Evolutionary conservation across 208 protist genomes (phyloP).

Genomic region (Trypanosoma cruzi): DNA sequence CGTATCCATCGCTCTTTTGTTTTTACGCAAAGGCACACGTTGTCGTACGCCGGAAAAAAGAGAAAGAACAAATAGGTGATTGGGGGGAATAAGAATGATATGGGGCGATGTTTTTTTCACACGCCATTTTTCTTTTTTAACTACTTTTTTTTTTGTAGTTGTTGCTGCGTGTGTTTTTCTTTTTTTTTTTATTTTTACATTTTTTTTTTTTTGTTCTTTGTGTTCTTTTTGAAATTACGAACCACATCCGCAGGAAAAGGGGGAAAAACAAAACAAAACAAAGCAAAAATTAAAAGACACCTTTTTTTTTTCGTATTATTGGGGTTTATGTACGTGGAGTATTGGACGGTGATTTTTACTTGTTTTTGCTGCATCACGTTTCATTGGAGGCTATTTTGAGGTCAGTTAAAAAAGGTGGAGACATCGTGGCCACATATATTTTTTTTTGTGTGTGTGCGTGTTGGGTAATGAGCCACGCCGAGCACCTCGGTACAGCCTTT

Average conservation of each 20-base stretch:
- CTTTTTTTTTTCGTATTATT: not conserved
- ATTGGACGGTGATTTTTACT: too few species aligned
- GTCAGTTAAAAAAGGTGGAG: not conserved
- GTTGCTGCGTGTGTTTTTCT: not conserved
- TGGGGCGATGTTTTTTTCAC: not conserved
- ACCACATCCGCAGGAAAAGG: not conserved
- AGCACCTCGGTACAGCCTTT: conserved; percentile 31
- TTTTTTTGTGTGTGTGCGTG: not conserved
- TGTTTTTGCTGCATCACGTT: conserved; percentile 3
- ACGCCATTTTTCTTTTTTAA: conserved; percentile 18
- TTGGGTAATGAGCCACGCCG: conserved; percentile 5
- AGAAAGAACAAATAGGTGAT: not conserved
- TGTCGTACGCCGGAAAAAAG: not conserved
- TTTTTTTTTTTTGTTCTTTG: conserved; percentile 16
- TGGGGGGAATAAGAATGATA: not conserved
- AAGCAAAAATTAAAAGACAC: too few species aligned
- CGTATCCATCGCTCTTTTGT: too few species aligned
- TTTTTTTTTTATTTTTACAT: not conserved
- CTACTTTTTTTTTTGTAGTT: conserved; percentile 6
- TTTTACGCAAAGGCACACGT: not conserved
- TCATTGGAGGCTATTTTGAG: not conserved
- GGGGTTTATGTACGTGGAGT: not conserved
- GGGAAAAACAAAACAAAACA: not conserved
- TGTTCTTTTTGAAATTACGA: not conserved
- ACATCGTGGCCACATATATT: not conserved